Evolutionary conservation across 306 rosid genomes (phyloP).

Genomic region (Vicia faba): DNA sequence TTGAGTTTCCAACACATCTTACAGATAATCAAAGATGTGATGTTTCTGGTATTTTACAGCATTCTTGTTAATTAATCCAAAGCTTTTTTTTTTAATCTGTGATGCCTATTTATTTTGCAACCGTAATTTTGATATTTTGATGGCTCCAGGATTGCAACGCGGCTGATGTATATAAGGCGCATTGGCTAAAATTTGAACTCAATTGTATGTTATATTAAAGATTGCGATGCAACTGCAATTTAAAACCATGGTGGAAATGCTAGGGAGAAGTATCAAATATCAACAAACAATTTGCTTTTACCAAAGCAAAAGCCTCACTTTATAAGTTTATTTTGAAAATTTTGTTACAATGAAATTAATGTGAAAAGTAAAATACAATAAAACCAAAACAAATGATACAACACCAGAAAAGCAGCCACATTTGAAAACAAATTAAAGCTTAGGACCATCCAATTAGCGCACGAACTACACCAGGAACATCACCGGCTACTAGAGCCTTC

Average conservation of each 20-base stretch:
- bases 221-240: neutral
- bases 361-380: slow-evolving; percentile 16
- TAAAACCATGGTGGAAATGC: neutral
- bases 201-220: neutral
- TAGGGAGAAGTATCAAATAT: neutral
- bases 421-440: slow-evolving; percentile 24
- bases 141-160: too few species aligned
- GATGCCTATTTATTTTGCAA: neutral
- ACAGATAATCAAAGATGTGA: slow-evolving; percentile 60
- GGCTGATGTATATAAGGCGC: neutral
- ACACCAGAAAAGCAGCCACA: neutral
- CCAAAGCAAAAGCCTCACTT: neutral
- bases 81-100: neutral
- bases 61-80: slow-evolving; percentile 29
- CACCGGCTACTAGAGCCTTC: slow-evolving; percentile 71
- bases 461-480: slow-evolving; percentile 50
- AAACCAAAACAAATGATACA: slow-evolving; percentile 9
- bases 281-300: slow-evolving; percentile 10
- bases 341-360: neutral
- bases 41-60: slow-evolving; percentile 52
- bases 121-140: neutral
- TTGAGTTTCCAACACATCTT: slow-evolving; percentile 65
- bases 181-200: neutral
- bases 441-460: slow-evolving; percentile 71
- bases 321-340: neutral